These are phyloP conservation scores for Ustilago lituana DNA, from an alignment of 1,284 basidiomycete species.

Conservation along the genomic window DNA sequence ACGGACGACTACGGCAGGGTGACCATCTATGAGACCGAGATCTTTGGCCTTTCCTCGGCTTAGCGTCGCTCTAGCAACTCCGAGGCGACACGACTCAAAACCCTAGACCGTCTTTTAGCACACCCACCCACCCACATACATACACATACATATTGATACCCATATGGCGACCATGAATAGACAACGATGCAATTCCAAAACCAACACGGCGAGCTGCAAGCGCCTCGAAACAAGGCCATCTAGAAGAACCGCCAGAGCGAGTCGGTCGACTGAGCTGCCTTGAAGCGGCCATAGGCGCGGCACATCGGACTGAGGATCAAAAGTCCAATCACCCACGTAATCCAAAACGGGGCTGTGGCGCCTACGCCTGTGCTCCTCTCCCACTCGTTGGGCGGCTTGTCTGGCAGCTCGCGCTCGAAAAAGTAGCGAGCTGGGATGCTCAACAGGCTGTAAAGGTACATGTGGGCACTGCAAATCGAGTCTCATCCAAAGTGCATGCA, in stretches of 20 bases:
- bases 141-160: background rate
- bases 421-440: slow-evolving; percentile 27
- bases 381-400: slow-evolving; percentile 33
- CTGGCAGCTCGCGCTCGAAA: slow-evolving; percentile 35
- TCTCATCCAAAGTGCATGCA: too few species aligned
- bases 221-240: too few species aligned
- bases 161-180: too few species aligned
- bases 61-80: too few species aligned
- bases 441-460: slow-evolving; percentile 32
- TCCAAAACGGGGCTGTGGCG: slow-evolving; percentile 31
- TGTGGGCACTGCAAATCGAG: slow-evolving; percentile 17
- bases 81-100: too few species aligned
- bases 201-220: too few species aligned
- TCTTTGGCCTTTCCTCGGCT: slow-evolving; percentile 10
- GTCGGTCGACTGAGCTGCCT: slow-evolving; percentile 18
- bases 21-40: slow-evolving; percentile 35
- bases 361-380: slow-evolving; percentile 18
- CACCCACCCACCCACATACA: background rate
- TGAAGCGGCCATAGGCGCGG: slow-evolving; percentile 32
- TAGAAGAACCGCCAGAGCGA: slow-evolving; percentile 49
- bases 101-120: too few species aligned
- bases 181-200: too few species aligned
- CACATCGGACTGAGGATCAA: slow-evolving; percentile 35
- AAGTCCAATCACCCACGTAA: slow-evolving; percentile 26
- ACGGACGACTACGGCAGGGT: slow-evolving; percentile 49